A percentile compares a stretch with the other conserved stretches of the same genome.
Evolutionary conservation across 768 basidiomycete species (phyloP).

Genomic region (Sistotremastrum niveocremeum): DNA sequence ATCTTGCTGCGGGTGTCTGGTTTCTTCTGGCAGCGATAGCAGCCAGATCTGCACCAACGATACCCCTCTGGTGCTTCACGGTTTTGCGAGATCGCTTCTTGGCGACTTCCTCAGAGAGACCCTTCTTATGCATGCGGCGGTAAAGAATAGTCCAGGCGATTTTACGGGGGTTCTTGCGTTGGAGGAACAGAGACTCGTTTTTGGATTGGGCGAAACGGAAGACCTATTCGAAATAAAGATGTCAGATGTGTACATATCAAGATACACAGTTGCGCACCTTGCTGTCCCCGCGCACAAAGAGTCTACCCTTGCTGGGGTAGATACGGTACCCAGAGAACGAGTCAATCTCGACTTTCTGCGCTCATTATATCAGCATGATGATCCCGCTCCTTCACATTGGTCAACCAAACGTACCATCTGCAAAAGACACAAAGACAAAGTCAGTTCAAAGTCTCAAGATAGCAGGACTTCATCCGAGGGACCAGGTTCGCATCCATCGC

Average conservation of each 20-base stretch:
- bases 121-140: slow-evolving; percentile 99
- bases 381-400: background rate
- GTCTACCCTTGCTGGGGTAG: slow-evolving; percentile 95
- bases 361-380: background rate
- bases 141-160: slow-evolving; percentile 93
- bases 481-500: slow-evolving; percentile 28
- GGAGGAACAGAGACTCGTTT: slow-evolving; percentile 91
- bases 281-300: slow-evolving; percentile 91
- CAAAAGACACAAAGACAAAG: background rate
- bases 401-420: slow-evolving; percentile 15
- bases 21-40: slow-evolving; percentile 86
- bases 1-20: slow-evolving; percentile 76
- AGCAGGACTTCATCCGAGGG: slow-evolving; percentile 21
- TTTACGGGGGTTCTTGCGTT: slow-evolving; percentile 99
- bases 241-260: background rate
- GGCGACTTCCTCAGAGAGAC: slow-evolving; percentile 95
- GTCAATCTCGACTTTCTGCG: slow-evolving; percentile 94
- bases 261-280: slow-evolving; percentile 44
- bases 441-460: slow-evolving; percentile 13
- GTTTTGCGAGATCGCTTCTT: slow-evolving; percentile 97
- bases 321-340: slow-evolving; percentile 95
- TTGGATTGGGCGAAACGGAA: slow-evolving; percentile 94
- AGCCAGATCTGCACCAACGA: slow-evolving; percentile 91
- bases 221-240: slow-evolving; percentile 35
- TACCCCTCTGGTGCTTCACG: slow-evolving; percentile 96